These are phyloP conservation scores for Eragrostis nindensis DNA, from an alignment of 176 grass and related monocot genomes.

Conservation along the genomic window DNA sequence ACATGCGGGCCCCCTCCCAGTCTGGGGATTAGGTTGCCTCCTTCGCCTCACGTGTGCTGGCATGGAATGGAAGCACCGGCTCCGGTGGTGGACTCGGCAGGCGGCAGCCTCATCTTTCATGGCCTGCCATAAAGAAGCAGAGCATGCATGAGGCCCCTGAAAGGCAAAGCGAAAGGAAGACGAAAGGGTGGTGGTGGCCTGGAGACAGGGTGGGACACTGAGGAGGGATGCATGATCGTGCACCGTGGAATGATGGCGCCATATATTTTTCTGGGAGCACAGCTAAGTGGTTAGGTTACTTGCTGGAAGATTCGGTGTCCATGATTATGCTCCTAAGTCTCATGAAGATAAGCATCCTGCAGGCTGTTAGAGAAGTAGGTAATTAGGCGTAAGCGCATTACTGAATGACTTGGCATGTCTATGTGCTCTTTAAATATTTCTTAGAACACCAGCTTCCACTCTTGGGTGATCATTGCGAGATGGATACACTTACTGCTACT, in stretches of 20 bases:
- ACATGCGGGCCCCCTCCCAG: background rate
- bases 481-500: background rate
- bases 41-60: conserved; percentile 41
- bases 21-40: background rate
- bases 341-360: conserved; percentile 32
- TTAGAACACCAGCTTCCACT: background rate
- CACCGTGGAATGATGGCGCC: conserved; percentile 26
- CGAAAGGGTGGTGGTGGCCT: background rate
- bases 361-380: background rate
- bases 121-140: conserved; percentile 46
- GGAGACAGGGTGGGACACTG: conserved; percentile 3
- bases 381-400: background rate
- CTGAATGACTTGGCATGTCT: background rate
- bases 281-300: conserved; percentile 20
- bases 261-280: conserved; percentile 28
- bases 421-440: background rate
- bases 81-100: conserved; percentile 28
- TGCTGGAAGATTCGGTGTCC: conserved; percentile 30
- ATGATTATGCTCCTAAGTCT: background rate
- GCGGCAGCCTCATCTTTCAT: conserved; percentile 35
- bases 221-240: conserved; percentile 1
- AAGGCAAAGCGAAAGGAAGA: conserved; percentile 26
- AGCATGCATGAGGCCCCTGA: conserved; percentile 19
- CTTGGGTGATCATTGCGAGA: background rate
- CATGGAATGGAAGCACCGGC: background rate